A percentile compares a stretch with the other conserved stretches of the same genome.
Conservation (phyloP, 176 grass and related monocot genomes). For the Phyllostachys edulis region DNA sequence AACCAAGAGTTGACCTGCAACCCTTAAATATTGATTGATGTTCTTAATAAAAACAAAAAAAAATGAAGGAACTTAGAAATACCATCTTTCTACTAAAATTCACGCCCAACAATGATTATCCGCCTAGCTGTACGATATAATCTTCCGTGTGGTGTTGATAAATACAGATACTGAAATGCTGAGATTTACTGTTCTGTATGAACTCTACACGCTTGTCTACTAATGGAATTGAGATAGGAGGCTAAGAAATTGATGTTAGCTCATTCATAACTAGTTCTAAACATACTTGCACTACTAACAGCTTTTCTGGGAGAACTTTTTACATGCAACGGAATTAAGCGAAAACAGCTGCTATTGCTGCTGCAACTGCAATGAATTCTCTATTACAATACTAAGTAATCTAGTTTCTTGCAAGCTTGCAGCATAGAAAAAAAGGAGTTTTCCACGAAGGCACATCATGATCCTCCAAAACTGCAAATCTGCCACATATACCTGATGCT, state of each 20-base stretch:
- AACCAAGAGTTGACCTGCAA: too few relatives aligned
- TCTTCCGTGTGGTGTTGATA: not conserved
- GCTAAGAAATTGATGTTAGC: not conserved
- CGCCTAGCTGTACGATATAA: not conserved
- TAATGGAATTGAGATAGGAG: not conserved
- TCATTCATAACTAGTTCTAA: constrained; percentile 10
- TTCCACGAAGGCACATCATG: not conserved
- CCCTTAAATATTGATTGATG: not conserved
- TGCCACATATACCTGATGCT: not conserved
- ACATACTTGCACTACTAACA: not conserved
- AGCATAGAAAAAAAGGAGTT: not conserved
- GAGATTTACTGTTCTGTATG: not conserved
- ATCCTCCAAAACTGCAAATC: constrained; percentile 1
- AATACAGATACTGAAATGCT: not conserved
- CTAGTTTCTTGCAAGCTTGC: not conserved
- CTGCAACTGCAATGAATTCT: not conserved
- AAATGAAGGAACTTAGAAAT: too few relatives aligned
- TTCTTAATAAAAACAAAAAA: not conserved
- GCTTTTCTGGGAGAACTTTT: not conserved
- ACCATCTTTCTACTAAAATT: too few relatives aligned
- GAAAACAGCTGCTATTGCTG: not conserved
- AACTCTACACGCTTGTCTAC: not conserved
- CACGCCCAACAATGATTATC: not conserved
- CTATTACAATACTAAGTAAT: not conserved
- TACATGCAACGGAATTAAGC: constrained; percentile 4